Percentiles rank a stretch among this genome's conserved stretches.
These are phyloP conservation scores for Penicillium sp. DNA, from an alignment of 2,329 filamentous ascomycete genomes.

Conservation along the genomic window DNA sequence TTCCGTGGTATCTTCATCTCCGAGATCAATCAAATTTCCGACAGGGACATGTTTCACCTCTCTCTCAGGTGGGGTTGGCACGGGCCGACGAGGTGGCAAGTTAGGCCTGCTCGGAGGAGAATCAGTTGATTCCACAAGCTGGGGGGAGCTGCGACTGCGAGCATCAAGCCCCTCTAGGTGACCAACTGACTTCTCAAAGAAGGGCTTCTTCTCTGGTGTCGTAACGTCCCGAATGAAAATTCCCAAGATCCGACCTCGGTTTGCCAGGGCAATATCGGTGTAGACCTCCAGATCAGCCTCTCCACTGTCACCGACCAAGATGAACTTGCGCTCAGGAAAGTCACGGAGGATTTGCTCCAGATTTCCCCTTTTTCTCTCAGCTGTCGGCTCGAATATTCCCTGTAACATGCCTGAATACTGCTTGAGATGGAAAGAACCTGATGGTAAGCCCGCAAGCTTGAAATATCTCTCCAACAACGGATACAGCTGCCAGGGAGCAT, in stretches of 20 bases:
- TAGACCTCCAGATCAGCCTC: conserved; percentile 98
- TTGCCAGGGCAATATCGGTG: conserved; percentile 81
- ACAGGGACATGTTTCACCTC: conserved; percentile 29
- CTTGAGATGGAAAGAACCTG: conserved; percentile 90
- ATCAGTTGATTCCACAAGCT: conserved; percentile 27
- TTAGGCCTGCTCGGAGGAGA: conserved; percentile 33
- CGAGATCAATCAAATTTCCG: conserved; percentile 42
- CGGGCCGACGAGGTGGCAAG: conserved; percentile 40
- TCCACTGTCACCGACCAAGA: conserved; percentile 91
- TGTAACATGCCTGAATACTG: conserved; percentile 97
- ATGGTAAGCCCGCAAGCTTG: conserved; percentile 73
- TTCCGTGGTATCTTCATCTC: conserved; percentile 29
- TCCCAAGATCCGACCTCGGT: conserved; percentile 78
- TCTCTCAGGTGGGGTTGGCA: conserved; percentile 10
- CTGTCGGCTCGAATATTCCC: conserved; percentile 95
- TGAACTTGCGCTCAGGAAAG: conserved; percentile 85
- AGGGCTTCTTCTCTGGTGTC: conserved; percentile 69
- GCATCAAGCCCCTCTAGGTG: conserved; percentile 26
- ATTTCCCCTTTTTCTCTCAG: conserved; percentile 87
- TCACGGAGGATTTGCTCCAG: conserved; percentile 83
- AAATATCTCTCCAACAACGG: conserved; percentile 87
- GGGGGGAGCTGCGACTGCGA: conserved; percentile 27
- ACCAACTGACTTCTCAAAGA: conserved; percentile 69
- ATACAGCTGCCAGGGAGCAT: conserved; percentile 97
- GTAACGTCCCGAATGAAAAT: conserved; percentile 97